Base-by-base conservation (phyloP, 345 rosid species). In the Nephelium lappaceum region DNA sequence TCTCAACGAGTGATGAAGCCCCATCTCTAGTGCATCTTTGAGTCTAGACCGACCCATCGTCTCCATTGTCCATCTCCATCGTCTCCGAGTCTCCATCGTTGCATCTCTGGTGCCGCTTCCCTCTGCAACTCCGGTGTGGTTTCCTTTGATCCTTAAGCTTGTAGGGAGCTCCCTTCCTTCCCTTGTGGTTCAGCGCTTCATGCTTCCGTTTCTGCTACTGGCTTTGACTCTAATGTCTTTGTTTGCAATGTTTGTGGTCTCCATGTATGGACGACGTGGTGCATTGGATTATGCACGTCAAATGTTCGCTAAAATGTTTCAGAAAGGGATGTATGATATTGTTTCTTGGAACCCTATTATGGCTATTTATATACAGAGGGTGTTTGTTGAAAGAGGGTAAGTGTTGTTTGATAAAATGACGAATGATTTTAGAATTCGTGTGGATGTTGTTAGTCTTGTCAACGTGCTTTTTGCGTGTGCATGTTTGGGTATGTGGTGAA, bases 271-370 rank as follows among this genome's bases (percentile, higher is more conserved):
- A 0, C 84, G 94, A 12, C 92, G 93, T 55, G 88, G 94, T 1
- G 79, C 38, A 19, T 58, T 89, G 85, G 84, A 49, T 3, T 78
- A 84, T 77, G 97, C 98, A 0, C 83, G 84, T 41, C 80, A 90
- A 79, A 25, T 89, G 92, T 94, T 94, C 74, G 94, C 87, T 68
- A 94, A 88, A 91, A 89, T 92, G 91, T 69, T 73, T 73, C 55
- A 41, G 2, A 70, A 79, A 39, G 83, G 85, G 74, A 72, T 91
- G 18, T 84, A 66, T 82, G 98, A 93, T 78, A 87, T 88, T 65
- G 91, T 93, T 23, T 89, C 97, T 0, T 93, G 98, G 98, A 93
- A 92, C 74, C 88, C 98, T 21, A 85, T 93, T 27, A 77, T 89
- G 19, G 86, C 92, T 1, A 80, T 88, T 41, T 89, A 83, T 71